These are phyloP conservation scores for Ogataea chonburiensis DNA, from an alignment of 805 yeast genomes.

Conservation along the genomic window DNA sequence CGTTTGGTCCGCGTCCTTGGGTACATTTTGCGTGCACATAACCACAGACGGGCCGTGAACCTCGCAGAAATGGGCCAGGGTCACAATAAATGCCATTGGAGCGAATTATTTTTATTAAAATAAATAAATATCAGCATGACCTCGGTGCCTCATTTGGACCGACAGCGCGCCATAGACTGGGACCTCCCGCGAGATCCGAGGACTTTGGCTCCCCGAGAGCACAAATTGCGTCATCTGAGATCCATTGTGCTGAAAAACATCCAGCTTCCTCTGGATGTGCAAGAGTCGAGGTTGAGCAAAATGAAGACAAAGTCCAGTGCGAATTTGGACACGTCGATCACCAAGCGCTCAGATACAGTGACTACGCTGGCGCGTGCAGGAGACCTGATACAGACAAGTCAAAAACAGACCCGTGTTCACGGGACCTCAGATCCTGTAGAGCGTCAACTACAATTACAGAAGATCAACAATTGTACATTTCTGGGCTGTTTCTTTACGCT, in stretches of 20 bases:
- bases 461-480: conserved; percentile 29
- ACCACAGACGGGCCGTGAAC: conserved; percentile 71
- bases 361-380: conserved; percentile 13
- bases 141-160: conserved; percentile 22
- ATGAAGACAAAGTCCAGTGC: conserved; percentile 15
- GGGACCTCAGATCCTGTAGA: conserved; percentile 23
- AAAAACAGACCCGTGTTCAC: conserved; percentile 1
- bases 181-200: conserved; percentile 4
- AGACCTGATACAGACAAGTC: conserved; percentile 9
- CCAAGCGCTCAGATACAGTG: background rate
- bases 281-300: conserved; percentile 4
- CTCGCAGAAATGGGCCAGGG: conserved; percentile 76
- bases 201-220: conserved; percentile 13
- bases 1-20: conserved; percentile 19
- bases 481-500: conserved; percentile 38
- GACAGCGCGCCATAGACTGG: conserved; percentile 6
- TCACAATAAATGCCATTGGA: conserved; percentile 43
- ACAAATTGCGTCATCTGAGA: conserved; percentile 30
- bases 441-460: conserved; percentile 31
- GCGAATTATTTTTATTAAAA: conserved; percentile 1
- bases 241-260: conserved; percentile 21
- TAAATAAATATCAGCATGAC: conserved; percentile 14
- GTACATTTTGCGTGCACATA: conserved; percentile 54
- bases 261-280: conserved; percentile 4
- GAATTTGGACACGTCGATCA: conserved; percentile 1